Evolutionary conservation across 164 flowering plant species (phyloP), one percentile per base, ranked within the genome.

Genomic region (Chimonanthus salicifolius): DNA sequence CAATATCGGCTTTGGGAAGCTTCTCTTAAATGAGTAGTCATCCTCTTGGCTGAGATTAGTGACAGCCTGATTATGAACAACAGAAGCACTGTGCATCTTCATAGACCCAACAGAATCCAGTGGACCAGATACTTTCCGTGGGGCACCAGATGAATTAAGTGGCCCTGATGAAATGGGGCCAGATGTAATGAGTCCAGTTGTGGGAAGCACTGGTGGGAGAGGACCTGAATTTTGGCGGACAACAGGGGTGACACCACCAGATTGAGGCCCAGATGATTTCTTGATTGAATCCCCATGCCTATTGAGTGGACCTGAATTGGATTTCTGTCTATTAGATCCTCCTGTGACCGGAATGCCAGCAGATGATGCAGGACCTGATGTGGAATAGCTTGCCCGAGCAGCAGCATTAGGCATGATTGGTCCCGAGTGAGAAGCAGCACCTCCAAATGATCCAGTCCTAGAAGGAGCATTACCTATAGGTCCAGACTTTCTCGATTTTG

Each of bases 131-230:
- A 78, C 87, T 73, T 94, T 94, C 50, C 92, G 75, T 70, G 97
- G 98, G 73, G 90, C 98, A 20, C 98, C 97, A 11, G 95, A 89
- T 49, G 98, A 84, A 76, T 87, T 93, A 10, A 93, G 79, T 20
- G 98, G 97, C 5, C 98, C 98, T 7, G 97, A 92, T 21, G 97
- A 75, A 67, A 92, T 90, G 46, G 96, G 98, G 2, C 98, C 97
- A 54, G 98, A 94, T 66, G 98, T 94, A 64, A 94, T 94, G 62
- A 94, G 94, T 49, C 96, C 98, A 0, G 98, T 93, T 51, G 98
- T 75, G 21, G 98, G 98, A 45, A 93, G 91, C 79, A 86, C 83
- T 1, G 97, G 97, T 47, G 96, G 73, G 67, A 88, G 82, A 72
- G 93, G 94, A 3, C 98, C 98, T 67, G 98, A 93, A 67, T 93